These are phyloP conservation scores for Apophysomyces ossiformis DNA, from an alignment of 371 early-diverging fungal genomes.

Conservation along the genomic window DNA sequence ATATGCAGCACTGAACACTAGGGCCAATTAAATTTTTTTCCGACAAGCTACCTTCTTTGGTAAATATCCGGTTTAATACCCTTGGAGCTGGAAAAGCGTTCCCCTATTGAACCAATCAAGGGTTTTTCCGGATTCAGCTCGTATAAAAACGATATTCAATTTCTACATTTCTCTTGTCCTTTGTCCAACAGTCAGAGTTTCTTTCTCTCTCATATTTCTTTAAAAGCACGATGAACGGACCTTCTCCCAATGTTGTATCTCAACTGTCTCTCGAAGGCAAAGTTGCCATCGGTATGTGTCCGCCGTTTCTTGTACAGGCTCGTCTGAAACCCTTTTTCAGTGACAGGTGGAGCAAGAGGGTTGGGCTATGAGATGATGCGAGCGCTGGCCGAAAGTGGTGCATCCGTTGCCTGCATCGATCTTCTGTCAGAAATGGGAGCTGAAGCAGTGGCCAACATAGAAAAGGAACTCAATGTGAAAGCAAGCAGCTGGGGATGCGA, in stretches of 20 bases:
- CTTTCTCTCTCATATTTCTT: not conserved
- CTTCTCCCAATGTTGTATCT: slow-evolving; percentile 27
- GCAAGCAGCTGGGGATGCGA: slow-evolving; percentile 43
- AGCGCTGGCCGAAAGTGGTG: slow-evolving; percentile 44
- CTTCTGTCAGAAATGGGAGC: slow-evolving; percentile 25
- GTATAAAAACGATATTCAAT: not conserved
- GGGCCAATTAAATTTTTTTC: not conserved
- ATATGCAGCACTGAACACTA: not conserved
- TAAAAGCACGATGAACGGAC: slow-evolving; percentile 7
- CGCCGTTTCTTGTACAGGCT: not conserved
- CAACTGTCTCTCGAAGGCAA: slow-evolving; percentile 40
- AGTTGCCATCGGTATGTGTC: slow-evolving; percentile 39
- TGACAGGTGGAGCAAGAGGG: slow-evolving; percentile 54
- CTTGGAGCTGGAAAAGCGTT: slow-evolving; percentile 1
- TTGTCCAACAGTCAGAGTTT: not conserved
- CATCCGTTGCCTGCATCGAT: slow-evolving; percentile 46
- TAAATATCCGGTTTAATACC: slow-evolving; percentile 8
- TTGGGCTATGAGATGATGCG: slow-evolving; percentile 52
- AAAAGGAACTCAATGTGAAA: slow-evolving; percentile 29
- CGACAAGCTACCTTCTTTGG: not conserved
- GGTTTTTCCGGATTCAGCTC: slow-evolving; percentile 20
- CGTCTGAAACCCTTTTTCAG: slow-evolving; percentile 18
- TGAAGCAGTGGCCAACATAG: slow-evolving; percentile 25
- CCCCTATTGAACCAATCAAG: slow-evolving; percentile 14
- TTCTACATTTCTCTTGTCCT: not conserved